Conservation (phyloP, 441 rosid species). For the Euphorbia celastroides region DNA sequence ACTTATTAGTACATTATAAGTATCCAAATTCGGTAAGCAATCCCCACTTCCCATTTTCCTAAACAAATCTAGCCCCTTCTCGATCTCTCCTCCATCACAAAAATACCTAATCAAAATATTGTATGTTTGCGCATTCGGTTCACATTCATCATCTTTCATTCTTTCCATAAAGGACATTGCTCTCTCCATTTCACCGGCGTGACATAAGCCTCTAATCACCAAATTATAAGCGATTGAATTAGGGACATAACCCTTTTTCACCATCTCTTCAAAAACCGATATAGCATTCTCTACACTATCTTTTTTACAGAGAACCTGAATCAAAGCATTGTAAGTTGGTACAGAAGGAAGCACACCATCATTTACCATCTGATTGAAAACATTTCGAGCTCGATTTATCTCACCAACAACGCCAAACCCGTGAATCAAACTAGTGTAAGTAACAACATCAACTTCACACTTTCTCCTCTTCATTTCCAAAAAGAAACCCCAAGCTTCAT, state of each 20-base stretch:
- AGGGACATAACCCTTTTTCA: slow-evolving; percentile 64
- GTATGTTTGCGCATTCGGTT: slow-evolving; percentile 68
- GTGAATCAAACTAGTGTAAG: slow-evolving; percentile 71
- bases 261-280: slow-evolving; percentile 67
- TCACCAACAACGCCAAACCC: slow-evolving; percentile 74
- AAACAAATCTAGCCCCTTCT: slow-evolving; percentile 59
- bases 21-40: slow-evolving; percentile 89
- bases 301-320: slow-evolving; percentile 88
- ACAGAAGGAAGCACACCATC: slow-evolving; percentile 83
- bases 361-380: slow-evolving; percentile 62
- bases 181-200: slow-evolving; percentile 53
- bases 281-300: slow-evolving; percentile 73
- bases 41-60: slow-evolving; percentile 51
- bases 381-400: slow-evolving; percentile 51
- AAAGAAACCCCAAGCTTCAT: slow-evolving; percentile 79
- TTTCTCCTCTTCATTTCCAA: slow-evolving; percentile 85
- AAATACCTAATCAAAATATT: slow-evolving; percentile 66
- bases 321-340: slow-evolving; percentile 77
- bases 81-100: slow-evolving; percentile 60
- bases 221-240: slow-evolving; percentile 61
- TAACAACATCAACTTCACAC: slow-evolving; percentile 68
- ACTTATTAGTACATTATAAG: slow-evolving; percentile 64
- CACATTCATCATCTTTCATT: slow-evolving; percentile 59
- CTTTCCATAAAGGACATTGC: slow-evolving; percentile 56
- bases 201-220: slow-evolving; percentile 79